These are phyloP conservation scores for Micractinium conductrix DNA, from an alignment of 139 green algal species.

Conservation along the genomic window DNA sequence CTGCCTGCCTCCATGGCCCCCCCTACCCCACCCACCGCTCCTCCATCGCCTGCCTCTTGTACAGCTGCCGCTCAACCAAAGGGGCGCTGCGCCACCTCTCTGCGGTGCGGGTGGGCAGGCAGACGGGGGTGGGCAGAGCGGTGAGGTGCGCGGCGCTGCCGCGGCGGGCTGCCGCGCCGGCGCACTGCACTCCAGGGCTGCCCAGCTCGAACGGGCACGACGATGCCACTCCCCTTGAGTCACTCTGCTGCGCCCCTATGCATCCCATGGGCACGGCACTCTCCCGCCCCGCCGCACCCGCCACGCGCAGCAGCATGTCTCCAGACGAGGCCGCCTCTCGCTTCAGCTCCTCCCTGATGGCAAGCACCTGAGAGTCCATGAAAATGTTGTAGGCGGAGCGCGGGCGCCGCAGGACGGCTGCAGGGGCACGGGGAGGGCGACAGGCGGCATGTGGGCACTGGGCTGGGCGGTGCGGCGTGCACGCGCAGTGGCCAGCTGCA, in stretches of 20 bases:
- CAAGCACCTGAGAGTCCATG: neutral
- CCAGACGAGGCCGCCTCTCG: neutral
- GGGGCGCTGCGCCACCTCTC: slow-evolving; percentile 10
- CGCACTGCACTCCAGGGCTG: neutral
- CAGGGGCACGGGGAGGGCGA: neutral
- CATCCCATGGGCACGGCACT: neutral
- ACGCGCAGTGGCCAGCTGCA: neutral
- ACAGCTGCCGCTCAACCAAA: neutral
- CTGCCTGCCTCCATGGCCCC: neutral
- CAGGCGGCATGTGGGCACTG: too few relatives aligned
- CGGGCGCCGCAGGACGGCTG: slow-evolving; percentile 24
- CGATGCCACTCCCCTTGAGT: neutral
- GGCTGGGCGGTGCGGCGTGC: neutral
- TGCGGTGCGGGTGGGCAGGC: neutral
- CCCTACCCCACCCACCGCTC: neutral
- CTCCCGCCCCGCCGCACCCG: neutral
- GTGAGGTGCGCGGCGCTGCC: neutral
- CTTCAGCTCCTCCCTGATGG: neutral
- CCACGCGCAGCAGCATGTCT: neutral
- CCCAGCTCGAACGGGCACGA: neutral
- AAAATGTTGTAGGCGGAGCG: slow-evolving; percentile 43
- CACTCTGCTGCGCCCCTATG: neutral
- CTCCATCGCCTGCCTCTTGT: neutral
- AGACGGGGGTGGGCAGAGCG: neutral
- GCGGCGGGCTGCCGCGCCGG: neutral